Conservation (phyloP, 1,284 basidiomycete species). For the Marasmius fiardii region DNA sequence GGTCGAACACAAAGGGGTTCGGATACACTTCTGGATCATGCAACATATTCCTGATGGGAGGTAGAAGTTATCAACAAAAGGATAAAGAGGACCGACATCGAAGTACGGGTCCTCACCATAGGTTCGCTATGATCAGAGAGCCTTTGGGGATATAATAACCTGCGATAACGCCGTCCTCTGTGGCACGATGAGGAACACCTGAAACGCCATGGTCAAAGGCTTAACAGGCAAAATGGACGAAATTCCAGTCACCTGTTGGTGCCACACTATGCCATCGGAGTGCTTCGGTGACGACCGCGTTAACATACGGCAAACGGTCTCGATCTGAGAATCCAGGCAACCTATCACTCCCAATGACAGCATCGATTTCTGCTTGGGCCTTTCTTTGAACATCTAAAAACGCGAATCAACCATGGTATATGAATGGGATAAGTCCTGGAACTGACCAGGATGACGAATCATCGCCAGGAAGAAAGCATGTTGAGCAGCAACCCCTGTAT, state of each 20-base stretch:
- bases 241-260: slow-evolving; percentile 16
- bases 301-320: slow-evolving; percentile 27
- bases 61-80: not conserved
- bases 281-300: slow-evolving; percentile 26
- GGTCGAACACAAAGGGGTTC: slow-evolving; percentile 15
- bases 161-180: slow-evolving; percentile 22
- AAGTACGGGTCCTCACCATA: slow-evolving; percentile 17
- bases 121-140: slow-evolving; percentile 23
- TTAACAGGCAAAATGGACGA: not conserved
- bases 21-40: slow-evolving; percentile 15
- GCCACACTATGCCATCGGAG: slow-evolving; percentile 24
- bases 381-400: slow-evolving; percentile 18
- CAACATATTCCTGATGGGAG: slow-evolving; percentile 13
- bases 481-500: slow-evolving; percentile 18
- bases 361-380: slow-evolving; percentile 24
- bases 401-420: not conserved
- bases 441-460: slow-evolving; percentile 15
- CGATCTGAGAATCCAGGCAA: slow-evolving; percentile 26
- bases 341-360: slow-evolving; percentile 22
- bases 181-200: slow-evolving; percentile 23
- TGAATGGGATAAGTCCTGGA: not conserved
- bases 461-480: slow-evolving; percentile 21
- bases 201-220: not conserved
- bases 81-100: not conserved
- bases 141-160: slow-evolving; percentile 26